A percentile compares a stretch with the other conserved stretches of the same genome.
These are phyloP conservation scores for Coniosporium tulheliwenetii DNA, from an alignment of 2,329 filamentous ascomycete genomes.

Conservation along the genomic window DNA sequence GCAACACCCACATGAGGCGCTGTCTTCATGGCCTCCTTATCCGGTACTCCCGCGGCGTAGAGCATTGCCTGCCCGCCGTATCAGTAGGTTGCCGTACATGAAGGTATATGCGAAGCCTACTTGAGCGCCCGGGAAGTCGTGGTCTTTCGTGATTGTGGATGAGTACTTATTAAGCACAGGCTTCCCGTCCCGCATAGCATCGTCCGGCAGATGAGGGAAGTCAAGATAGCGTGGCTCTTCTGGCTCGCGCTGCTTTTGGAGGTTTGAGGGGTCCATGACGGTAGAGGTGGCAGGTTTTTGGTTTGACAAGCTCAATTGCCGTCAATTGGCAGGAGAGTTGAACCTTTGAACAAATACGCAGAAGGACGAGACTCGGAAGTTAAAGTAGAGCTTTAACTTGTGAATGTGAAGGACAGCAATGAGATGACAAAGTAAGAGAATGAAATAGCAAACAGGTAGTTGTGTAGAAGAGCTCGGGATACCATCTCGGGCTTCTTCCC, in stretches of 20 bases:
- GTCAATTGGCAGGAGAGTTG: too few species aligned
- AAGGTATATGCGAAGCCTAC: constrained; percentile 26
- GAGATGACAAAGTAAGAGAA: too few species aligned
- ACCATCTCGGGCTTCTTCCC: too few species aligned
- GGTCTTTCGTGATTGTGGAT: constrained; percentile 60
- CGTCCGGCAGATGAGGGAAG: constrained; percentile 39
- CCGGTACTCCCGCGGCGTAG: constrained; percentile 79
- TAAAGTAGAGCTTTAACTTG: too few species aligned
- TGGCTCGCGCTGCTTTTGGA: constrained; percentile 17
- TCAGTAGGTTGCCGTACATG: background rate
- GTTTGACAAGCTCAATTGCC: too few species aligned
- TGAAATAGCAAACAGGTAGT: too few species aligned
- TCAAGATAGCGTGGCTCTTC: constrained; percentile 37
- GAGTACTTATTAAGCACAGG: constrained; percentile 76
- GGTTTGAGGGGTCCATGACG: constrained; percentile 19
- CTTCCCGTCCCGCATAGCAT: constrained; percentile 38
- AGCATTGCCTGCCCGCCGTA: constrained; percentile 59
- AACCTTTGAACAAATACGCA: too few species aligned
- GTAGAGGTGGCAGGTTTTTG: too few species aligned
- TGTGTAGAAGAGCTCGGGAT: too few species aligned
- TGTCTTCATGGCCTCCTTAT: constrained; percentile 72
- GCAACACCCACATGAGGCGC: constrained; percentile 83
- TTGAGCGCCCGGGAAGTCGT: constrained; percentile 87
- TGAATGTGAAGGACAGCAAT: too few species aligned
- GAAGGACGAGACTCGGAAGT: too few species aligned